These are phyloP conservation scores for Fusarium circinatum DNA, from an alignment of 2,329 filamentous ascomycete genomes.

Conservation along the genomic window DNA sequence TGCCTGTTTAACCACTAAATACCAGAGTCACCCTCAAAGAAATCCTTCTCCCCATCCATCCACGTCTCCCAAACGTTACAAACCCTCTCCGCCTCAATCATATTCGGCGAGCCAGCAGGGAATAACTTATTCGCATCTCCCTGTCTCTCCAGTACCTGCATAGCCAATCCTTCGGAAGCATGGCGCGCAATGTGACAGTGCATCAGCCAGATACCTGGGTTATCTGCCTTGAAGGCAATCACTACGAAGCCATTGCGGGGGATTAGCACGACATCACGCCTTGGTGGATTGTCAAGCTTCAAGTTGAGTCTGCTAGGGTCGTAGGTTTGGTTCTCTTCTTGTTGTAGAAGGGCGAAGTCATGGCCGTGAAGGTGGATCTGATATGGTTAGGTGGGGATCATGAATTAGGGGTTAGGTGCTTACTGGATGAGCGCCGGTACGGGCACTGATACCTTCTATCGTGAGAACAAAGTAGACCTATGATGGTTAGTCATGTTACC, in stretches of 20 bases:
- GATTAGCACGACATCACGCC: slow-evolving; percentile 62
- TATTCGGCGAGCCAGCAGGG: background rate
- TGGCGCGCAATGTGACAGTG: slow-evolving; percentile 63
- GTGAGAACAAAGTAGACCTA: slow-evolving; percentile 33
- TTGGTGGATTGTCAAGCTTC: slow-evolving; percentile 55
- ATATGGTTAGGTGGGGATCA: accelerated
- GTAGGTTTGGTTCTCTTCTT: slow-evolving; percentile 16
- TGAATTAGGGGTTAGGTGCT: accelerated
- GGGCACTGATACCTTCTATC: slow-evolving; percentile 5
- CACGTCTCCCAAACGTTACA: slow-evolving; percentile 20
- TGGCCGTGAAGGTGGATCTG: slow-evolving; percentile 41
- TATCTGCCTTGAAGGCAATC: slow-evolving; percentile 59
- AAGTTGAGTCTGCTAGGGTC: slow-evolving; percentile 25
- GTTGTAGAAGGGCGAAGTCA: slow-evolving; percentile 36
- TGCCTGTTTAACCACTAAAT: background rate
- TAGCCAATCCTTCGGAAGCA: slow-evolving; percentile 46
- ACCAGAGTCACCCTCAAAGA: slow-evolving; percentile 25
- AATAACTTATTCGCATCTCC: slow-evolving; percentile 16
- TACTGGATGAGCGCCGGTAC: slow-evolving; percentile 32
- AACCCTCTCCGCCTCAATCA: slow-evolving; percentile 21
- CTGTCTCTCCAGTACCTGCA: slow-evolving; percentile 38
- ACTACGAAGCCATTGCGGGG: slow-evolving; percentile 55
- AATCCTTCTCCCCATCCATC: slow-evolving; percentile 5
- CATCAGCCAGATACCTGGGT: slow-evolving; percentile 60
- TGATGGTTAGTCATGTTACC: accelerated